Base-by-base conservation (phyloP, 768 basidiomycete species). In the Mycena metata region DNA sequence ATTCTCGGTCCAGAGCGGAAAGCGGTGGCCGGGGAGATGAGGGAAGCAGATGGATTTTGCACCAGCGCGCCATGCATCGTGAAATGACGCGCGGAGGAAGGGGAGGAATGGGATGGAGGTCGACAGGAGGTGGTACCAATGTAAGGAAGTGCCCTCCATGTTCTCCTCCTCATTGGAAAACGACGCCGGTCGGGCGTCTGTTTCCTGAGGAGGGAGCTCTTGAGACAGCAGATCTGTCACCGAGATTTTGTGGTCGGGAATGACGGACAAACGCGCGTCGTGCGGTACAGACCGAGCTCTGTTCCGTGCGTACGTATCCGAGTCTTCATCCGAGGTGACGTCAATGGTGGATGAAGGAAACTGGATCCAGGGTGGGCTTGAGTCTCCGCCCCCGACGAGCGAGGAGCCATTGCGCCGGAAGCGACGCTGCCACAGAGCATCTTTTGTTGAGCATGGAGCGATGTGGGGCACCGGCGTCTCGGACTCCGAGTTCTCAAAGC, bases 1-100 rank as follows among this genome's bases (percentile, higher is more conserved):
- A 26, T 42, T 56, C 55, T 56, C 55, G 5, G 55, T 42, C 39
- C 55, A 56, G n/a, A 56, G 55, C 5, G 55, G 55, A 42, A n/a
- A 56, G 55, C 11, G 39, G 21, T 56, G 39, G 55, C 39, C 55
- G n/a, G 12, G 55, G n/a, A 56, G 55, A 56, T 56, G 55, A 19
- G 55, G 55, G n/a, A 56, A 56, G 2, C 3, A 56, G 19, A 56
- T 56, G 19, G 55, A 56, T 24, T 56, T n/a, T 1, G 55, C 55
- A 2, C 55, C 55, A 17, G n/a, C 55, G 21, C 10, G 55, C 10
- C 5, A 56, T 1, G 55, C 39, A 13, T 56, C 26, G 21, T 56
- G 21, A 26, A 56, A 56, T 2, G 36, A 41, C 16, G 55, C 36
- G 12, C 36, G 55, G 39, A 56, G 55, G 21, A 15, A 13, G 1